Percentiles rank a stretch among this genome's conserved stretches.
Conservation (phyloP, 2,329 filamentous ascomycete genomes). For the Ophiostoma sp. region DNA sequence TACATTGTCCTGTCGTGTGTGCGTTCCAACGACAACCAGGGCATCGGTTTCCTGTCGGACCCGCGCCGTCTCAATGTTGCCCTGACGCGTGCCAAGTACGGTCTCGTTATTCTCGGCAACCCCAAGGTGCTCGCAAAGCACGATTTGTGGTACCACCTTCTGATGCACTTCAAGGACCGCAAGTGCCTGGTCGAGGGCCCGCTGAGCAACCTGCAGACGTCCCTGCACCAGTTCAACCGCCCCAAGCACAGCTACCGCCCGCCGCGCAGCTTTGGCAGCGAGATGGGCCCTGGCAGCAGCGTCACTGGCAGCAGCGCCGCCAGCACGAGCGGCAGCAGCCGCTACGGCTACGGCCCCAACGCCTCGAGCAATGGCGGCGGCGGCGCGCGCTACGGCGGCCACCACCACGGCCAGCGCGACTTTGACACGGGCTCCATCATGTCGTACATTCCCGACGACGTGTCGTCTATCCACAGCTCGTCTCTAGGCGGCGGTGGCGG, state of each 20-base stretch:
- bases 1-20: conserved; percentile 98
- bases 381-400: conserved; percentile 25
- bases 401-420: conserved; percentile 39
- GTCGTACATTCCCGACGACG: conserved; percentile 94
- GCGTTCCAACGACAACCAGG: conserved; percentile 96
- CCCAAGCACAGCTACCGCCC: conserved; percentile 91
- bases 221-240: conserved; percentile 87
- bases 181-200: conserved; percentile 96
- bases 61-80: conserved; percentile 96
- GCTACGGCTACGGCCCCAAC: conserved; percentile 28
- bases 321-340: conserved; percentile 19
- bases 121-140: conserved; percentile 97
- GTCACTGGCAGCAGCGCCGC: conserved; percentile 29
- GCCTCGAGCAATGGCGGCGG: conserved; percentile 15
- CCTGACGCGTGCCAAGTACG: conserved; percentile 93
- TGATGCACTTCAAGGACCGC: conserved; percentile 93
- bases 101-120: conserved; percentile 92
- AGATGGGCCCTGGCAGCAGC: conserved; percentile 30
- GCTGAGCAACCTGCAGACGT: conserved; percentile 91
- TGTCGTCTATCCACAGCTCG: conserved; percentile 91
- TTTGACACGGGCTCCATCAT: conserved; percentile 82
- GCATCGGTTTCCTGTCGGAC: conserved; percentile 97
- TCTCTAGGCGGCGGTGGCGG: conserved; percentile 82
- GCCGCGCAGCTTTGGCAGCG: conserved; percentile 67
- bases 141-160: conserved; percentile 91